Evolutionary conservation across 352 stramenopile genomes (phyloP).

Genomic region (Phytopythium chamaehyphon): DNA sequence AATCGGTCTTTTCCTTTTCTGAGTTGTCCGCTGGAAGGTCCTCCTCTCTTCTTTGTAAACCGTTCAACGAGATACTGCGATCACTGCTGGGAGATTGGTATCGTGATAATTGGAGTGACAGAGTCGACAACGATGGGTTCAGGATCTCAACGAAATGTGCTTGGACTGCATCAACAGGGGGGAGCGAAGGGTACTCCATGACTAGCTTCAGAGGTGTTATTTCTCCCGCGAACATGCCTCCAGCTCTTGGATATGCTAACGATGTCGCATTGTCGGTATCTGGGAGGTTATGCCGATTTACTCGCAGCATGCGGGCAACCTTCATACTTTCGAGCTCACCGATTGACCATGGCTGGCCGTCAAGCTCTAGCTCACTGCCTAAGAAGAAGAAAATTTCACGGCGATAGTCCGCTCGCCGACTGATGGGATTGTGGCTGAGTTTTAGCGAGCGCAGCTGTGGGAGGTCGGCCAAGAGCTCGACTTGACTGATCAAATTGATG

Average conservation of each 20-base stretch:
- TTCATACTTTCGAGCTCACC: slow-evolving; percentile 74
- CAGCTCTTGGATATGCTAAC: slow-evolving; percentile 18
- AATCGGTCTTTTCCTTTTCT: slow-evolving; percentile 1
- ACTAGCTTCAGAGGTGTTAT: slow-evolving; percentile 25
- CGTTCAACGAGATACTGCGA: neutral
- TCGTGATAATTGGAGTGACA: slow-evolving; percentile 20
- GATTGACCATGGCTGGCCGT: slow-evolving; percentile 52
- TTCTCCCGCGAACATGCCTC: slow-evolving; percentile 8
- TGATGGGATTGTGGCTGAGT: slow-evolving; percentile 73
- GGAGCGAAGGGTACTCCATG: slow-evolving; percentile 34
- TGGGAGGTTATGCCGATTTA: slow-evolving; percentile 3
- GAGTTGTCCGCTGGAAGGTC: neutral
- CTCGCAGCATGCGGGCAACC: slow-evolving; percentile 42
- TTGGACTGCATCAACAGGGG: slow-evolving; percentile 11
- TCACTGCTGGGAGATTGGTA: slow-evolving; percentile 4
- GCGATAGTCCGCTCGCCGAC: slow-evolving; percentile 66
- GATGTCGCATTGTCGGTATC: neutral
- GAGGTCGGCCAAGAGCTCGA: slow-evolving; percentile 50
- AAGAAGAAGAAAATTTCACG: slow-evolving; percentile 81
- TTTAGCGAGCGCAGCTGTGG: slow-evolving; percentile 36
- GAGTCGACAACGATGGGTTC: slow-evolving; percentile 30
- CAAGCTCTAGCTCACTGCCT: slow-evolving; percentile 56
- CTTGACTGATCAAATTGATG: slow-evolving; percentile 43
- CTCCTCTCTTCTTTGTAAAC: too few relatives aligned
- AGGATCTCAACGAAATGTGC: slow-evolving; percentile 45